Evolutionary conservation across 2,329 filamentous ascomycete genomes (phyloP).

Genomic region (Paramyrothecium sp.): DNA sequence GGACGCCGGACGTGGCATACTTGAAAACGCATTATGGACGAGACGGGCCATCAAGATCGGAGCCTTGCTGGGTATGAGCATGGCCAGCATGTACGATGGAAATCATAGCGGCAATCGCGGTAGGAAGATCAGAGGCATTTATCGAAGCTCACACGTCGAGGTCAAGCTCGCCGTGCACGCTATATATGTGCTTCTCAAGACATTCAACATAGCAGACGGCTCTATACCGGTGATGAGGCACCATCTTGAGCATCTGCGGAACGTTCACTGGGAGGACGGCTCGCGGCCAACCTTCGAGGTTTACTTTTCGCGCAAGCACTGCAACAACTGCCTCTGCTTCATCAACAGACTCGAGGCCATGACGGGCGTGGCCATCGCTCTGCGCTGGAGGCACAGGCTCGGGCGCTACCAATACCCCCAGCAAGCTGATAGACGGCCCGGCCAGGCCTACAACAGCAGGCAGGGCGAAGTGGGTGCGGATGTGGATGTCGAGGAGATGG

Average conservation of each 20-base stretch:
- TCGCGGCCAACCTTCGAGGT: conserved; percentile 27
- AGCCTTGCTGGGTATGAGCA: conserved; percentile 22
- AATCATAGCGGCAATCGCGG: background rate
- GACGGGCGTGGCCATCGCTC: conserved; percentile 22
- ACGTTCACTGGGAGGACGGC: conserved; percentile 21
- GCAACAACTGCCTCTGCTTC: conserved; percentile 22
- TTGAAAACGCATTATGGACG: conserved; percentile 30
- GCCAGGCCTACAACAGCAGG: background rate
- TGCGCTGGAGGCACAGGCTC: conserved; percentile 26
- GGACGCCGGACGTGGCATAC: conserved; percentile 14
- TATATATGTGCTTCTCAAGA: conserved; percentile 22
- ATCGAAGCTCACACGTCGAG: conserved; percentile 35
- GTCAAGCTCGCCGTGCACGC: conserved; percentile 36
- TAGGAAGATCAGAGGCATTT: conserved; percentile 19
- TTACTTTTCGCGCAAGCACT: conserved; percentile 33
- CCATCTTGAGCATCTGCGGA: conserved; percentile 19
- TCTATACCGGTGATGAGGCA: conserved; percentile 12
- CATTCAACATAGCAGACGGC: conserved; percentile 21
- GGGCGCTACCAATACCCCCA: conserved; percentile 22
- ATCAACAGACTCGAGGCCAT: conserved; percentile 18
- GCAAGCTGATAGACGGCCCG: background rate
- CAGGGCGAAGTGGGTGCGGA: background rate
- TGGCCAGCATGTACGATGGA: conserved; percentile 26
- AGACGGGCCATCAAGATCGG: conserved; percentile 25
- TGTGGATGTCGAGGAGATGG: background rate